These are phyloP conservation scores for Amaranthus hypochondriacus DNA, from an alignment of 148 eudicot species.

Conservation along the genomic window DNA sequence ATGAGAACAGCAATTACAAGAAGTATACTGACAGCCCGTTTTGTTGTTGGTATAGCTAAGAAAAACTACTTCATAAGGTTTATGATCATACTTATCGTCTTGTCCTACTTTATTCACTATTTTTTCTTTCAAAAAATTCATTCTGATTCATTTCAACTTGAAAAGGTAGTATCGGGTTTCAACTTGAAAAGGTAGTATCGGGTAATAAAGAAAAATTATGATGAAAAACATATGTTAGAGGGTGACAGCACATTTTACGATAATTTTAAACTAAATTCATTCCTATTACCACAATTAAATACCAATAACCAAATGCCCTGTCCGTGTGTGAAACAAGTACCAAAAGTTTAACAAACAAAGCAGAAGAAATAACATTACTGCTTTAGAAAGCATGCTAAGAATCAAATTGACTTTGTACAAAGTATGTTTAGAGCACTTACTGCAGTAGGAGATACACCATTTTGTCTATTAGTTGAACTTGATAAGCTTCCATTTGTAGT, in stretches of 20 bases:
- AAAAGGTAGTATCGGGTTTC: background rate
- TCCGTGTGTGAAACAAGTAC: background rate
- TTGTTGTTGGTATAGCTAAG: too few relatives aligned
- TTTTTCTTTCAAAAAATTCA: too few relatives aligned
- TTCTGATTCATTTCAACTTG: too few relatives aligned
- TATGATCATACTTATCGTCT: too few relatives aligned
- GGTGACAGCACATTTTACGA: too few relatives aligned
- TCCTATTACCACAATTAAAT: too few relatives aligned
- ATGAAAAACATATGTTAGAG: background rate
- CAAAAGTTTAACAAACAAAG: too few relatives aligned
- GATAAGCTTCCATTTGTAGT: slow-evolving; percentile 38
- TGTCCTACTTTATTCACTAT: too few relatives aligned
- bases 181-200: too few relatives aligned
- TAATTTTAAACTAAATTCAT: background rate
- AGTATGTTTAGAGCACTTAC: slow-evolving; percentile 32
- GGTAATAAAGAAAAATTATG: background rate
- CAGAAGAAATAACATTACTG: background rate
- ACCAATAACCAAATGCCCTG: too few relatives aligned
- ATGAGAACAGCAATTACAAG: background rate
- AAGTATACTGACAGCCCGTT: too few relatives aligned
- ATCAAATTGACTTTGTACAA: background rate
- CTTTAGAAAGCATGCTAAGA: background rate
- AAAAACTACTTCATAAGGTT: too few relatives aligned
- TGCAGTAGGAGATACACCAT: slow-evolving; percentile 37
- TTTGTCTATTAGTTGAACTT: slow-evolving; percentile 38